A percentile compares a stretch with the other conserved stretches of the same genome.
phyloP scores from a whole-genome alignment of 495 filamentous ascomycete genomes.

The Xylaria cubensis region DNA sequence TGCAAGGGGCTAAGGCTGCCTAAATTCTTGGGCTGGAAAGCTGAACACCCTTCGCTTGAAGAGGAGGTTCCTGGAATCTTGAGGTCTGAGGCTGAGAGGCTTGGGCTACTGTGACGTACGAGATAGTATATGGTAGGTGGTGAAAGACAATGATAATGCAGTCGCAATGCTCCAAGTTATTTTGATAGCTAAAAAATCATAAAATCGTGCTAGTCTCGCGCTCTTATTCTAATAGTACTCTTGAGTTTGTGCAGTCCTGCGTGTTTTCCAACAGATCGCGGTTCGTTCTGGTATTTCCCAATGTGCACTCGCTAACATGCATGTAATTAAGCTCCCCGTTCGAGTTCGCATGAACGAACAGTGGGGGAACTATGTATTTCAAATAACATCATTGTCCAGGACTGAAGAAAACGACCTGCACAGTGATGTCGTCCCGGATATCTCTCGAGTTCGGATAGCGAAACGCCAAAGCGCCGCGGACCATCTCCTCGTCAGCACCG shows the following conservation, averaged over 20 bases:
- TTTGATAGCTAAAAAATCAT: not conserved
- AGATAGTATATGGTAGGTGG: not conserved
- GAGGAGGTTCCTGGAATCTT: constrained; percentile 58
- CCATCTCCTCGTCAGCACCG: constrained; percentile 62
- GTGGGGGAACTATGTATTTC: not conserved
- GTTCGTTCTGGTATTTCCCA: not conserved
- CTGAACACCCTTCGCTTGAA: constrained; percentile 49
- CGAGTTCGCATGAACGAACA: not conserved
- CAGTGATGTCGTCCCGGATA: constrained; percentile 65
- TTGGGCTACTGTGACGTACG: constrained; percentile 24
- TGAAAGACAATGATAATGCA: not conserved
- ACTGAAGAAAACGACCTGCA: constrained; percentile 68
- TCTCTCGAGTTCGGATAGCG: constrained; percentile 55
- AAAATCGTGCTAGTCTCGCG: not conserved
- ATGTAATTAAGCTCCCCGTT: not conserved
- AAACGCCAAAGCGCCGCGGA: constrained; percentile 59
- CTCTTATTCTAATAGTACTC: not conserved
- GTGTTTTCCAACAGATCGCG: not conserved
- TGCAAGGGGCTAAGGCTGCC: constrained; percentile 55
- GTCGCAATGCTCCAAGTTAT: not conserved
- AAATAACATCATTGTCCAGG: constrained; percentile 8
- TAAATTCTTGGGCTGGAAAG: constrained; percentile 61
- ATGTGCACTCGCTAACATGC: not conserved
- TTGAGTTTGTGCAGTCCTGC: not conserved
- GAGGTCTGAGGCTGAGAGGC: constrained; percentile 45